Evolutionary conservation across 176 grass and related monocot genomes (phyloP), one percentile per base, ranked within the genome.

Genomic region (Aegilops bicornis): DNA sequence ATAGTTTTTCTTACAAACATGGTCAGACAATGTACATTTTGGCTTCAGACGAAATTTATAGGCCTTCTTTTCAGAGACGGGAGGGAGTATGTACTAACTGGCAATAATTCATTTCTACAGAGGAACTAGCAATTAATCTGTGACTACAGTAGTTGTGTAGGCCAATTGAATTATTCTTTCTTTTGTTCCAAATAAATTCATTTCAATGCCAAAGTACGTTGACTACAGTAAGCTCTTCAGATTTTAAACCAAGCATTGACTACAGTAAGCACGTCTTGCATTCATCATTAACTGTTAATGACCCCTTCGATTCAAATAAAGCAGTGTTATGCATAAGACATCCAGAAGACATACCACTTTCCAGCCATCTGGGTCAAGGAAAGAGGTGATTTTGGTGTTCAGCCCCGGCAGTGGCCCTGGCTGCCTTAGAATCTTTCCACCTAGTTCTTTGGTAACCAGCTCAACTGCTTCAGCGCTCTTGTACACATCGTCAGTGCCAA

Each of bases 281-380:
- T 75, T 62, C 59, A 68, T 35, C 48, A 88, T 65, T 30, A 66
- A 80, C 27, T 58, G 10, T 16, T 7, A 82, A 8, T 25, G 63
- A 8, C 13, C 20, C 27, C 15, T 17, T 75, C 67, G 17, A 69
- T 74, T 66, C 79, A 12, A 12, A 85, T 13, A 67, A 76, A 83
- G 15, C 2, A 47, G 25, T 60, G 24, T 69, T 76, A 22, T 22
- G 52, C 23, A 31, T 19, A 78, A 60, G 35, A 74, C 15, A 88
- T 63, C 81, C 19, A n/a, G 68, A 83, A 52, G 67, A 2, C 90
- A 64, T 96, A 94, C 97, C 90, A 90, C 84, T 98, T 98, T 98
- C 97, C 94, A 98, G 85, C 97, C 97, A 94, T 98, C 97, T 54
- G 97, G 97, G 83, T 98, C 97, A 86, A 98, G 88, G 73, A 98